Percentiles rank a stretch among this genome's conserved stretches.
phyloP scores from a whole-genome alignment of 768 basidiomycete genomes.

The Macrolepiota fuliginosa region DNA sequence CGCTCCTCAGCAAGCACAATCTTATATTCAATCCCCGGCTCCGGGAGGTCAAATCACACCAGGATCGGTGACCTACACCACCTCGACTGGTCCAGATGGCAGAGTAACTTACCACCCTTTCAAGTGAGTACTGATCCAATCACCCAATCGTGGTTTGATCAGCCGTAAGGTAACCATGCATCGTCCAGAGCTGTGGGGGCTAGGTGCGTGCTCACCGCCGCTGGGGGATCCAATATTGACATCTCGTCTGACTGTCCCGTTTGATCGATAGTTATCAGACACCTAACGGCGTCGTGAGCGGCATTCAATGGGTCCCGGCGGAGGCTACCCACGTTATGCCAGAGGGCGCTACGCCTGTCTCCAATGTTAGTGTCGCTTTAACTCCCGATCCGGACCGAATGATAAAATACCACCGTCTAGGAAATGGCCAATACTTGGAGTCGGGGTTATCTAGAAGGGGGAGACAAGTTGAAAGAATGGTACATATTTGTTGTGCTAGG shows the following conservation, averaged over 20 bases:
- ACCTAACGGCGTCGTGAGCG: constrained; percentile 60
- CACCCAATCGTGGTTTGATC: constrained; percentile 4
- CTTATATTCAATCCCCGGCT: neutral
- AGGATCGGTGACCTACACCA: constrained; percentile 75
- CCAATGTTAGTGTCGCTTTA: constrained; percentile 36
- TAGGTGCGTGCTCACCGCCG: constrained; percentile 45
- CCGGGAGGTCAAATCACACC: constrained; percentile 48
- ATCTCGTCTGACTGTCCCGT: constrained; percentile 20
- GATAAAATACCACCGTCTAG: neutral
- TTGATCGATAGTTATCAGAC: constrained; percentile 63
- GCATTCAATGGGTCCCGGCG: constrained; percentile 68
- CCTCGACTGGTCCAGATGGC: constrained; percentile 60
- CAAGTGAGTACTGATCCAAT: constrained; percentile 35
- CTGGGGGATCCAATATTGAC: constrained; percentile 10
- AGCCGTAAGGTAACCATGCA: constrained; percentile 17
- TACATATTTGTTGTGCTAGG: neutral
- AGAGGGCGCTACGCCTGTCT: constrained; percentile 57
- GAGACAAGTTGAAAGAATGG: constrained; percentile 28
- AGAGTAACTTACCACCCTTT: constrained; percentile 67
- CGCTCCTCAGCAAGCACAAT: neutral
- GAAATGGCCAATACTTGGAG: constrained; percentile 39
- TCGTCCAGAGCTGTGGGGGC: constrained; percentile 64
- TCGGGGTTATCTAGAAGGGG: constrained; percentile 36
- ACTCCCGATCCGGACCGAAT: neutral
- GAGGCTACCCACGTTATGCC: constrained; percentile 65